Evolutionary conservation across 371 early-diverging fungal genomes (phyloP), one percentile per base, ranked within the genome.

Genomic region (Saksenaea vasiformis): DNA sequence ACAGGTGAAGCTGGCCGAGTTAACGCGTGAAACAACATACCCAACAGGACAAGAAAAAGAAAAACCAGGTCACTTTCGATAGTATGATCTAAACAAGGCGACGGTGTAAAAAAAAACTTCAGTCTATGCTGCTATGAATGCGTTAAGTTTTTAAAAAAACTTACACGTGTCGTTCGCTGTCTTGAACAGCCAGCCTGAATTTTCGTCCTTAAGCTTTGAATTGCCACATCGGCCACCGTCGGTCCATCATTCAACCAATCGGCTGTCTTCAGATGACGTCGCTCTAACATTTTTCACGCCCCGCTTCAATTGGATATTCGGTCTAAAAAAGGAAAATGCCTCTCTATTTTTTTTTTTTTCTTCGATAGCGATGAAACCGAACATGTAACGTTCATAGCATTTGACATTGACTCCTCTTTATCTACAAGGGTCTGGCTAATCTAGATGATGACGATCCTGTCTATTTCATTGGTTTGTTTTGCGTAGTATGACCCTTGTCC

Each of bases 91-190:
- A 26, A n/a, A n/a, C 22, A 22, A 47, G 51, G 22, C 22, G 22
- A 22, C 24, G 22, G 51, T 22, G 51, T 47, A 47, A n/a, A n/a
- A n/a, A n/a, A n/a, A n/a, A 47, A 22, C 51, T 47, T 22, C 19
- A 22, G 24, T 14, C n/a, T 19, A 22, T 47, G 22, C 24, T 7
- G 11, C 17, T 47, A 8, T 9, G 51, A 47, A 47, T 47, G 22
- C 17, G 5, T 10, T 17, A 22, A 17, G 24, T 22, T n/a, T n/a
- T n/a, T n/a, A n/a, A n/a, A n/a, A 41, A 10, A 22, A 47, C 51
- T 47, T 47, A 47, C 51, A 47, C 51, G 51, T 47, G 51, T 47
- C 51, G 51, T 47, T 47, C 51, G 17, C 51, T 47, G 51, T 17
- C 39, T 39, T 39, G 39, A 39, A 39, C 39, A 47, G 51, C 51